Conservation (phyloP, 2,329 filamentous ascomycete genomes). For the Blumeriella jaapii region DNA sequence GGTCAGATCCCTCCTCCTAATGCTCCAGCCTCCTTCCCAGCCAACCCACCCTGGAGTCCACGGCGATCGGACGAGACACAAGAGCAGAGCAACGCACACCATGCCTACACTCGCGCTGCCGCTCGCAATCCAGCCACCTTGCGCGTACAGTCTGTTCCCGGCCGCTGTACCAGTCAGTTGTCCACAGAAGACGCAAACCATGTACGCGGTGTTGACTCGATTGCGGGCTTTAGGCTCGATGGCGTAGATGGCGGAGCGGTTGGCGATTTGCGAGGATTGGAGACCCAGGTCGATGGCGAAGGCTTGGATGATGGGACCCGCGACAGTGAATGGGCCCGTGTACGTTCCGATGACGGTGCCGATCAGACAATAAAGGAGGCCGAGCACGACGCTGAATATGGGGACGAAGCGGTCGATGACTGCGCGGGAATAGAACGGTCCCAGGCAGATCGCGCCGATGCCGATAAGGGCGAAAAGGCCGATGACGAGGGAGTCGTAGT, state of each 20-base stretch:
- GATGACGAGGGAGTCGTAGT: slow-evolving; percentile 55
- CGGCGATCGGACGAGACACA: slow-evolving; percentile 39
- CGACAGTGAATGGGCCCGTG: slow-evolving; percentile 51
- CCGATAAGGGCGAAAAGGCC: slow-evolving; percentile 72
- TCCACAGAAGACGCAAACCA: slow-evolving; percentile 64
- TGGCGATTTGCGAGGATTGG: slow-evolving; percentile 64
- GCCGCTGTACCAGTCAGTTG: slow-evolving; percentile 60
- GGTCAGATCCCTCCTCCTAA: slow-evolving; percentile 27
- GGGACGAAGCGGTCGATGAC: slow-evolving; percentile 63
- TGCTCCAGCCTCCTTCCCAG: slow-evolving; percentile 45
- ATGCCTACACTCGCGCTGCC: slow-evolving; percentile 46
- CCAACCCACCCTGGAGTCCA: slow-evolving; percentile 47
- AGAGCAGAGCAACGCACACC: slow-evolving; percentile 35
- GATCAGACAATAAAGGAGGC: slow-evolving; percentile 43
- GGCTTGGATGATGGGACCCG: slow-evolving; percentile 62
- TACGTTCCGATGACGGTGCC: slow-evolving; percentile 60
- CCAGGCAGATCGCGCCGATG: slow-evolving; percentile 54
- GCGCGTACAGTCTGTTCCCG: slow-evolving; percentile 43
- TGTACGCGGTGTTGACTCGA: slow-evolving; percentile 71
- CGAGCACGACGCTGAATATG: slow-evolving; percentile 54
- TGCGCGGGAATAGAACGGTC: slow-evolving; percentile 56
- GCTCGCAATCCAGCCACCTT: slow-evolving; percentile 43
- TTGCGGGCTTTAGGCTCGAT: slow-evolving; percentile 63
- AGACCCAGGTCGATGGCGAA: slow-evolving; percentile 59
- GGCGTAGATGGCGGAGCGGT: slow-evolving; percentile 56